Conservation (phyloP, 176 grass and related monocot species). For the Avena atlantica region DNA sequence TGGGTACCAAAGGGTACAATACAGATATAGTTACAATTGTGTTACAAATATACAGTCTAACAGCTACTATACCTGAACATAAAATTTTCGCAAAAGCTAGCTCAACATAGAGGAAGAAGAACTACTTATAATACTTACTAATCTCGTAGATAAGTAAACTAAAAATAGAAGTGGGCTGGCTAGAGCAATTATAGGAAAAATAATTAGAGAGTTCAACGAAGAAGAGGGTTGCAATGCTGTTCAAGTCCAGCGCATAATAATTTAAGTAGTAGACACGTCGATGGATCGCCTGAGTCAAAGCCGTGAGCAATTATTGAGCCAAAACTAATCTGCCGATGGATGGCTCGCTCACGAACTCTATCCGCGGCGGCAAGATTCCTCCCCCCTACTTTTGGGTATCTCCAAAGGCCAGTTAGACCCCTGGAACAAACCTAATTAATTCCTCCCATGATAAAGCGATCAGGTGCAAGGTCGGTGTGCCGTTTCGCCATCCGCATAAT, state of each 20-base stretch:
- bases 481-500: slow-evolving; percentile 36
- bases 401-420: slow-evolving; percentile 51
- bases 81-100: slow-evolving; percentile 8
- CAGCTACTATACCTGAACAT: slow-evolving; percentile 25
- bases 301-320: slow-evolving; percentile 45
- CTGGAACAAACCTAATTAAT: slow-evolving; percentile 13
- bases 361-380: slow-evolving; percentile 50
- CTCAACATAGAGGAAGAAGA: not conserved
- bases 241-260: slow-evolving; percentile 22
- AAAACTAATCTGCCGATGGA: not conserved
- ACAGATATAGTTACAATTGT: too few relatives aligned
- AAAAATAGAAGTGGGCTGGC: not conserved
- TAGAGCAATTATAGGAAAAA: not conserved
- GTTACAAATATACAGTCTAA: too few relatives aligned
- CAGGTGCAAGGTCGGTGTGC: not conserved
- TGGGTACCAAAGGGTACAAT: too few relatives aligned
- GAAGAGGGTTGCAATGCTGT: not conserved
- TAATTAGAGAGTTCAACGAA: not conserved
- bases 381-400: slow-evolving; percentile 38
- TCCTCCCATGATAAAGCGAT: slow-evolving; percentile 36
- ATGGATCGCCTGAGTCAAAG: slow-evolving; percentile 41
- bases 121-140: not conserved
- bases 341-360: slow-evolving; percentile 42
- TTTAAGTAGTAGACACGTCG: not conserved
- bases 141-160: not conserved